Base-by-base conservation (phyloP, 805 yeast genomes). In the Monosporozyma yasuniensis region DNA sequence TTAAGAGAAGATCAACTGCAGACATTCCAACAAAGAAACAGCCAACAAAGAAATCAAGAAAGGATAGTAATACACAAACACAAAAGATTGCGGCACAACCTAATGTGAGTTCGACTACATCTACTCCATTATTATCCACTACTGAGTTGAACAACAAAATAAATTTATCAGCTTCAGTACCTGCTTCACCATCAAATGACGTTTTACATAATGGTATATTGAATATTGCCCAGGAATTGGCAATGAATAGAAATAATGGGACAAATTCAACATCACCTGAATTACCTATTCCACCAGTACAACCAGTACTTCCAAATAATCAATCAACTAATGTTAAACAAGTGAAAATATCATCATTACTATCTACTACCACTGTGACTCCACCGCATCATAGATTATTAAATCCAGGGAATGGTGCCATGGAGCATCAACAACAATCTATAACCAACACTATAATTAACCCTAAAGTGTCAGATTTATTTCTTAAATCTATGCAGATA, bases 151-250 rank as follows among this genome's bases (percentile, higher is more conserved):
- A 14, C 7, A 32, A 8, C 5, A 32, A 32, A 14, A 11, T 2
- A 32, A 30, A 10, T 10, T 12, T 12, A 30, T 8, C 34, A 30
- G 5, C 34, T 30, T 37, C 42, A 4, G 9, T 21, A 8, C 27
- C 42, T 10, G 22, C 28, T 3, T 21, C 42, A 14, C 16, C 23
- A 39, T 39, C 42, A 39, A 19, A 19, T 11, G 27, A 39, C 10
- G n/a, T 8, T 9, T 16, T 11, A 35, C 21, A 35, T 39, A 39
- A 21, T 21, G 42, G 42, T 10, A 21, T 58, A 12, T 61, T 64
- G 6, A 64, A 60, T 46, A 65, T 65, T 23, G 69, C 69, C 3
- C 56, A 62, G 46, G 66, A 65, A 50, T 43, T 65, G 41, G 69
- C 69, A 5, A 61, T 57, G 42, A 65, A 65, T 47, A 58, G 69